These are phyloP conservation scores for Neonectria sp. DNA, from an alignment of 2,329 filamentous ascomycete species.

Conservation along the genomic window DNA sequence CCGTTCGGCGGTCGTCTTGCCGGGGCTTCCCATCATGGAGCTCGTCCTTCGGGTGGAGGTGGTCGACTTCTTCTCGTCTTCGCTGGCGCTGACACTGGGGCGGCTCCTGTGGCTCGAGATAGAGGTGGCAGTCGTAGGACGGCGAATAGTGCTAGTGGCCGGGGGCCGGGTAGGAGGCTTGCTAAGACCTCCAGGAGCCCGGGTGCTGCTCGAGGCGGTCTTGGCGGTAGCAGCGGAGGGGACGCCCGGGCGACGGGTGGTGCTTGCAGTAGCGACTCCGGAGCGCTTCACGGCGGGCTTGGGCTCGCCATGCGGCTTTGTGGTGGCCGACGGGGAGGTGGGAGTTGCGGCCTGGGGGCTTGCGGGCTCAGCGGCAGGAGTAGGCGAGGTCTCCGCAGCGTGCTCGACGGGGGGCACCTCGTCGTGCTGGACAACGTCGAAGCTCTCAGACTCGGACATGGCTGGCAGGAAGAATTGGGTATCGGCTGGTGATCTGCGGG, in stretches of 20 bases:
- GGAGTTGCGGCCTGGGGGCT: slow-evolving; percentile 49
- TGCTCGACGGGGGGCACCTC: slow-evolving; percentile 49
- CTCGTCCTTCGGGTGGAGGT: slow-evolving; percentile 61
- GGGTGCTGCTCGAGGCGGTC: slow-evolving; percentile 51
- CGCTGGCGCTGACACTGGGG: slow-evolving; percentile 64
- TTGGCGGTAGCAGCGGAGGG: slow-evolving; percentile 48
- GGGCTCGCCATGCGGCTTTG: slow-evolving; percentile 51
- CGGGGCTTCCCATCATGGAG: slow-evolving; percentile 58
- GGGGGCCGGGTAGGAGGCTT: slow-evolving; percentile 66
- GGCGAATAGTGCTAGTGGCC: slow-evolving; percentile 52
- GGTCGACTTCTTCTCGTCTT: slow-evolving; percentile 65
- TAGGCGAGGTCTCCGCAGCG: slow-evolving; percentile 41
- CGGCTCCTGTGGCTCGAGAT: slow-evolving; percentile 62
- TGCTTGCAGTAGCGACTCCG: slow-evolving; percentile 51
- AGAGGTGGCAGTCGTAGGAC: slow-evolving; percentile 54
- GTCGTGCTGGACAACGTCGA: slow-evolving; percentile 61
- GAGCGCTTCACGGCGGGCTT: slow-evolving; percentile 56
- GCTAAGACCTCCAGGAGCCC: slow-evolving; percentile 58
- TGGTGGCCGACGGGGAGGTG: slow-evolving; percentile 51
- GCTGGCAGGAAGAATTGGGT: slow-evolving; percentile 34
- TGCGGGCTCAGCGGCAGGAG: slow-evolving; percentile 49
- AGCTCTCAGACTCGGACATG: slow-evolving; percentile 65
- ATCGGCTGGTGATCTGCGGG: slow-evolving; percentile 35
- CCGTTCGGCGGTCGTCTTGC: slow-evolving; percentile 52
- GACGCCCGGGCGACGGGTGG: slow-evolving; percentile 52